Percentiles rank a stretch among this genome's conserved stretches.
Conservation (phyloP, 129 eudicot genomes). For the Helianthus tuberosus region DNA sequence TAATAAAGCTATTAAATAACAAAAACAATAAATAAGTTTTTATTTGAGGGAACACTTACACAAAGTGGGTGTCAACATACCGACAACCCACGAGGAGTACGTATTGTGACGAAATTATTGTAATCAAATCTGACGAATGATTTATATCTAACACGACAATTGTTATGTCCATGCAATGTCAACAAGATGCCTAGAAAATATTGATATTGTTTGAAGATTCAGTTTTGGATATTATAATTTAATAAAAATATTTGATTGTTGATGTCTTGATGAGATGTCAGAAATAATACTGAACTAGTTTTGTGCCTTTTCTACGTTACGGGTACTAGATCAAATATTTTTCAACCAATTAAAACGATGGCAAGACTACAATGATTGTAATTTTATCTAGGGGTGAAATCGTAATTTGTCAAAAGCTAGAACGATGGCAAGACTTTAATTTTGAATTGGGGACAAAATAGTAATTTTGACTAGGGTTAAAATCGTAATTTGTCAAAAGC, state of each 20-base stretch:
- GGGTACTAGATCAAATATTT: too few relatives aligned
- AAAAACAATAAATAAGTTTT: not conserved
- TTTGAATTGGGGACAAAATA: too few relatives aligned
- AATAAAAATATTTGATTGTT: not conserved
- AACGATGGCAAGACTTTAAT: too few relatives aligned
- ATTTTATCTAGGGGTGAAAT: too few relatives aligned
- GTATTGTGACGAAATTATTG: conserved; percentile 15
- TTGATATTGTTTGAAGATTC: not conserved
- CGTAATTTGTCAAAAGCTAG: too few relatives aligned
- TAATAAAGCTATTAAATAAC: not conserved
- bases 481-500: too few relatives aligned
- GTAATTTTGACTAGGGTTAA: too few relatives aligned
- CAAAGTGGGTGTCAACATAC: conserved; percentile 12
- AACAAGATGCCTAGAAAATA: conserved; percentile 1
- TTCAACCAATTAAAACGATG: too few relatives aligned
- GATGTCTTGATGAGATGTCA: not conserved
- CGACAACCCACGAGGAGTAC: conserved; percentile 26
- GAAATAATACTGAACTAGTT: not conserved
- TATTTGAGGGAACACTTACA: not conserved
- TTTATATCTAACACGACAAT: not conserved
- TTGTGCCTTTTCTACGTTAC: too few relatives aligned
- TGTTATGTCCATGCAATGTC: not conserved
- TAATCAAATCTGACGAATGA: conserved; percentile 2
- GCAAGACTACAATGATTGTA: too few relatives aligned
- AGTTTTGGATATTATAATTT: not conserved